Evolutionary conservation across 495 filamentous ascomycete genomes (phyloP), one percentile per base, ranked within the genome.

Genomic region (Trichoderma parareesei): DNA sequence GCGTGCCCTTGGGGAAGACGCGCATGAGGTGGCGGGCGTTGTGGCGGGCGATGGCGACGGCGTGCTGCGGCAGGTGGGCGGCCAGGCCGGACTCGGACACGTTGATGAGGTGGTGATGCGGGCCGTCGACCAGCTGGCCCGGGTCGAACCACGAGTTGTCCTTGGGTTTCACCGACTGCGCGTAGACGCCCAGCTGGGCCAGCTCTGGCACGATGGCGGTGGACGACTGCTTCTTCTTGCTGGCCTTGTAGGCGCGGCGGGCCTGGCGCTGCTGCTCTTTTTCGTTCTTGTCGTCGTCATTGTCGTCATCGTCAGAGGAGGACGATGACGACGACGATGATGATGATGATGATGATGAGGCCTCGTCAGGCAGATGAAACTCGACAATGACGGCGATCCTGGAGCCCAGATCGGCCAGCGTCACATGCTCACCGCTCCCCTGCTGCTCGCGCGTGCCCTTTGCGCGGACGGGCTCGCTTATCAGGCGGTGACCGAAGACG

Each of bases 81-180:
- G 73, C 71, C 5, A 85, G 68, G 0, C 81, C 81, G 0, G 73
- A 71, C 66, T 85, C 82, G 7, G 81, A 84, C 0, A 85, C 75
- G 67, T 85, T 85, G 76, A 85, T 83, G 48, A 85, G 72, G 63
- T 84, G 82, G 70, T 83, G 78, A 62, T 80, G 80, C 6, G 82
- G 82, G 0, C 74, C 77, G 61, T 81, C 77, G 14, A 69, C 67
- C 4, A 82, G 68, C 1, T 66, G 66, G 2, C 43, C 65, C 14
- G 68, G 40, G 10, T 76, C 72, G 67, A 75, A 82, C 82, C 82
- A 85, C 0, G 79, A 81, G 61, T 76, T 73, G 64, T 85, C 80
- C 61, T 66, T 68, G 0, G 82, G 82, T 65, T 85, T 85, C 16
- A 84, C 79, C 0, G 80, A 82, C 65, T 85, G 82, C 1, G 81